Conservation (phyloP, 306 rosid genomes). For the Vigna nakashimae region DNA sequence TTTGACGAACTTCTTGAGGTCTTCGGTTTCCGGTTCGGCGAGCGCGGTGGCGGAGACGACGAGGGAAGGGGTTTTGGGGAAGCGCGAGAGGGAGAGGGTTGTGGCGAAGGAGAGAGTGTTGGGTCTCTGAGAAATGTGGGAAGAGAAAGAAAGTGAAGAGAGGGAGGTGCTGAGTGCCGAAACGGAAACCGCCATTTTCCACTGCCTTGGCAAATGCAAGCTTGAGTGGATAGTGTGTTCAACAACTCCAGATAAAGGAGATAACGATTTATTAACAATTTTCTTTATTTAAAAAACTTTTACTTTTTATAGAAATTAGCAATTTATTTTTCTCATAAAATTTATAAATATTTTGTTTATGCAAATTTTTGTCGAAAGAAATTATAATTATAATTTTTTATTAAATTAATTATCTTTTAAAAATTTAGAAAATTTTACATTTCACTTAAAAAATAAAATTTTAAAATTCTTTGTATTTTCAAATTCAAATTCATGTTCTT, state of each 20-base stretch:
- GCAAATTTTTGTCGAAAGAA: too few relatives aligned
- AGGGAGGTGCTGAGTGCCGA: constrained; percentile 64
- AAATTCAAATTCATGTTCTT: too few relatives aligned
- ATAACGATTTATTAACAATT: constrained; percentile 19
- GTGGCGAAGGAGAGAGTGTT: constrained; percentile 45
- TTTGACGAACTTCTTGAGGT: constrained; percentile 73
- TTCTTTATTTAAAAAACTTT: too few relatives aligned
- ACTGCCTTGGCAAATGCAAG: constrained; percentile 5
- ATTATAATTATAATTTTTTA: too few relatives aligned
- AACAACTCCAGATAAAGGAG: constrained; percentile 21
- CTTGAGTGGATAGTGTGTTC: neutral
- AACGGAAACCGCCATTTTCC: constrained; percentile 66
- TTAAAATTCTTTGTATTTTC: too few relatives aligned
- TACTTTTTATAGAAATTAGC: too few relatives aligned
- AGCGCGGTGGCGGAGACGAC: constrained; percentile 61
- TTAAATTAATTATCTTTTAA: too few relatives aligned
- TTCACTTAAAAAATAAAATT: too few relatives aligned
- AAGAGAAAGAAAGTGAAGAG: constrained; percentile 87
- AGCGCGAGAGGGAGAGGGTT: constrained; percentile 44
- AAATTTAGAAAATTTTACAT: too few relatives aligned
- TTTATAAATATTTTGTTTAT: too few relatives aligned
- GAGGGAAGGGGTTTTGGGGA: constrained; percentile 46
- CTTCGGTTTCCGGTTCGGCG: constrained; percentile 63
- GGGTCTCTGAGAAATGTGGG: constrained; percentile 65
- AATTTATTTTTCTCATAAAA: too few relatives aligned